phyloP scores from a whole-genome alignment of 1,139 yeast genomes.

The Torulaspora pretoriensis region DNA sequence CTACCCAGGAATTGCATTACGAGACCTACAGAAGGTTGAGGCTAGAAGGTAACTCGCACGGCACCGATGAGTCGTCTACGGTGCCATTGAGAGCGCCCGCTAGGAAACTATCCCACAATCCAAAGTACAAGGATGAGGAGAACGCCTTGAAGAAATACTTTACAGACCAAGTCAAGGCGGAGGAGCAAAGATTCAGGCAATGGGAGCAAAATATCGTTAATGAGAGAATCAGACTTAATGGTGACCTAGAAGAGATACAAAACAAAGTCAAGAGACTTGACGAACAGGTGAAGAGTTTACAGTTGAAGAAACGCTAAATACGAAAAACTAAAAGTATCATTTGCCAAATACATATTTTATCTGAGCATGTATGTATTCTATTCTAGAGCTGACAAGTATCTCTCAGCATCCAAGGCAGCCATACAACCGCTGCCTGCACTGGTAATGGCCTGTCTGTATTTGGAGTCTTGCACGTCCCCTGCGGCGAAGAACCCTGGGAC shows the following conservation, averaged over 20 bases:
- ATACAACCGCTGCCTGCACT: slow-evolving; percentile 99
- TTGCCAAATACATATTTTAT: slow-evolving; percentile 1
- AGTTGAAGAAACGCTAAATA: slow-evolving; percentile 45
- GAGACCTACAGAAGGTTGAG: slow-evolving; percentile 82
- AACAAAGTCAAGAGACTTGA: slow-evolving; percentile 63
- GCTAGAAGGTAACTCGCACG: slow-evolving; percentile 54
- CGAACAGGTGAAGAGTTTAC: slow-evolving; percentile 67
- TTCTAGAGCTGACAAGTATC: slow-evolving; percentile 69
- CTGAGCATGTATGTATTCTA: slow-evolving; percentile 14
- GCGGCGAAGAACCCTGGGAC: slow-evolving; percentile 94
- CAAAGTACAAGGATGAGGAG: slow-evolving; percentile 94
- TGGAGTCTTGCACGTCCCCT: slow-evolving; percentile 97
- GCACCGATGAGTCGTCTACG: slow-evolving; percentile 24
- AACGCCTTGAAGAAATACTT: slow-evolving; percentile 89
- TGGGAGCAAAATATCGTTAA: slow-evolving; percentile 96
- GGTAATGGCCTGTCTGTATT: slow-evolving; percentile 97
- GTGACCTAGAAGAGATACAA: slow-evolving; percentile 88
- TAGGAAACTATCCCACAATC: slow-evolving; percentile 58
- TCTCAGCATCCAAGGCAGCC: slow-evolving; percentile 97
- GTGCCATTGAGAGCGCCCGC: slow-evolving; percentile 36
- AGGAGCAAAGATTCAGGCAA: slow-evolving; percentile 94
- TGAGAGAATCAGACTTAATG: slow-evolving; percentile 89
- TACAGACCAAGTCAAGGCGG: slow-evolving; percentile 97
- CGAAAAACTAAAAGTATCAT: background rate
- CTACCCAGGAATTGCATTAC: slow-evolving; percentile 90